Percentiles rank a stretch among this genome's conserved stretches.
Evolutionary conservation across 2,329 filamentous ascomycete species (phyloP).

Genomic region (Penicillium freii): DNA sequence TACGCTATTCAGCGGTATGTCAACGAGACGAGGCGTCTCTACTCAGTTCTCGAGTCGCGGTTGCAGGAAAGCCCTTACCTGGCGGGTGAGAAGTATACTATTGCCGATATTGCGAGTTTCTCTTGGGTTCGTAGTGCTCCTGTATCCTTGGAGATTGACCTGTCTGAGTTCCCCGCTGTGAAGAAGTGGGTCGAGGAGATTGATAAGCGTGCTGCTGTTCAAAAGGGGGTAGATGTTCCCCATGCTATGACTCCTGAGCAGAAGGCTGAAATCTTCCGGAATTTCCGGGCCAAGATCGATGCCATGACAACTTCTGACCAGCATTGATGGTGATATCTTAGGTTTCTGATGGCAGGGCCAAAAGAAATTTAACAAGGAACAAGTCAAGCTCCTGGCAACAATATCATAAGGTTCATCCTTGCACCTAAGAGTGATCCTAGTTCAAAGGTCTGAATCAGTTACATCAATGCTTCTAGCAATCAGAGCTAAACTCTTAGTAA

Average conservation of each 20-base stretch:
- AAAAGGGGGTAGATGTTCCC: constrained; percentile 25
- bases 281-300: constrained; percentile 21
- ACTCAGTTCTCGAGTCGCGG: constrained; percentile 46
- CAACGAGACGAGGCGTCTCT: constrained; percentile 50
- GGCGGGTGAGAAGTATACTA: constrained; percentile 48
- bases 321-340: constrained; percentile 6
- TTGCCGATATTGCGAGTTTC: constrained; percentile 50
- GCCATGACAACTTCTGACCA: constrained; percentile 23
- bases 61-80: constrained; percentile 45
- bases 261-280: constrained; percentile 11
- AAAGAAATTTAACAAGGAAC: neutral
- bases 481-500: neutral
- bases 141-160: constrained; percentile 28
- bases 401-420: neutral
- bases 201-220: constrained; percentile 29
- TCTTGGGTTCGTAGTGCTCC: constrained; percentile 40
- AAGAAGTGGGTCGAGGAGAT: constrained; percentile 34
- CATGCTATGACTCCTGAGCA: constrained; percentile 14
- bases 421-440: neutral
- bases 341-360: neutral
- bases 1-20: constrained; percentile 50
- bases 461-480: neutral
- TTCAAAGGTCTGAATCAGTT: too few species aligned
- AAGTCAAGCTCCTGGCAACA: neutral
- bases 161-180: constrained; percentile 33